Evolutionary conservation across 148 eudicot genomes (phyloP).

Genomic region (Rhododendron williamsianum): DNA sequence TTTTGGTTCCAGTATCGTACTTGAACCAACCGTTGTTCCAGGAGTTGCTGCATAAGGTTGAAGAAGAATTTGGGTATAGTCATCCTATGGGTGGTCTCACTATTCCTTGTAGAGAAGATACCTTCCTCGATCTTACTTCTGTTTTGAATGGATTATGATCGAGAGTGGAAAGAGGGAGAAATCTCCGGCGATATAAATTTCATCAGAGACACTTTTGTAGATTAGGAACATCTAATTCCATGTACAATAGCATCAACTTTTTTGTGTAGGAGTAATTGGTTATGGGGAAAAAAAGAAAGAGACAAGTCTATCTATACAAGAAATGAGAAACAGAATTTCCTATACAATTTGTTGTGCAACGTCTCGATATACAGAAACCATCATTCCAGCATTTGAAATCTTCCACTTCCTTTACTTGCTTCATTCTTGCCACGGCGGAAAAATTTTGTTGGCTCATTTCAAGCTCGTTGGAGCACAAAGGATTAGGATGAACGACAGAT

Average conservation of each 20-base stretch:
- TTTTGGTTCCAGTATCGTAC: conserved; percentile 14
- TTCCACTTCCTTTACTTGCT: neutral
- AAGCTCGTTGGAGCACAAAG: too few species aligned
- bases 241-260: neutral
- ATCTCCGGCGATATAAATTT: neutral
- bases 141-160: neutral
- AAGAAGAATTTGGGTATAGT: conserved; percentile 35
- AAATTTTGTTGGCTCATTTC: neutral
- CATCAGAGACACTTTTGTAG: neutral
- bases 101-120: conserved; percentile 23
- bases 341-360: neutral
- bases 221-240: neutral
- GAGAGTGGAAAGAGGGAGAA: neutral
- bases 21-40: conserved; percentile 23
- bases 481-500: neutral
- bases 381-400: neutral
- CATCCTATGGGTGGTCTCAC: conserved; percentile 43
- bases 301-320: neutral
- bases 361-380: neutral
- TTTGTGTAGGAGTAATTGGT: neutral
- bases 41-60: conserved; percentile 19
- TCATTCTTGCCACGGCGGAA: neutral
- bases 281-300: neutral
- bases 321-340: neutral
- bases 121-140: conserved; percentile 25